A percentile compares a stretch with the other conserved stretches of the same genome.
phyloP scores from a whole-genome alignment of 768 basidiomycete genomes.

The Naganishia vishniacii region DNA sequence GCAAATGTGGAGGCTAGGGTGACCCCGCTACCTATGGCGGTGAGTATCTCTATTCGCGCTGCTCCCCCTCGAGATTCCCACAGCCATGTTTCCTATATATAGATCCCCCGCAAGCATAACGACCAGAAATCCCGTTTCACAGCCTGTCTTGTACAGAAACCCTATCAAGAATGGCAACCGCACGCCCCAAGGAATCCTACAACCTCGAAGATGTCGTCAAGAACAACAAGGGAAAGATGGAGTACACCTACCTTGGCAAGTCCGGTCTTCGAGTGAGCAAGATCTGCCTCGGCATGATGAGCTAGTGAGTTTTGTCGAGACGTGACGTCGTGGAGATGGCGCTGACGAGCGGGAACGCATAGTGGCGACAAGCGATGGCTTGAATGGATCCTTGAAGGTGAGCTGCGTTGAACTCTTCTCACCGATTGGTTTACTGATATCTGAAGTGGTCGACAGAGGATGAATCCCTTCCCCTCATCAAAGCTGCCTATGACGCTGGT shows the following conservation, averaged over 20 bases:
- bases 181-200: conserved; percentile 21
- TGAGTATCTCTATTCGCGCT: no score
- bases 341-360: not conserved
- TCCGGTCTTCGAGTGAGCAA: conserved; percentile 39
- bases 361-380: conserved; percentile 31
- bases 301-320: conserved; percentile 27
- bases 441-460: conserved; percentile 18
- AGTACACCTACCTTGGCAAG: conserved; percentile 37
- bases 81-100: no score
- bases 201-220: conserved; percentile 26
- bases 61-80: no score
- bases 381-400: conserved; percentile 37
- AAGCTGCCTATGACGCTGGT: conserved; percentile 40
- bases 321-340: not conserved
- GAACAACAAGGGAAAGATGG: conserved; percentile 32
- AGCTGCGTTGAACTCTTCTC: not conserved
- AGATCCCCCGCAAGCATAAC: not conserved
- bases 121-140: not conserved
- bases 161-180: not conserved
- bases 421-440: not conserved
- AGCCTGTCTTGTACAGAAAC: not conserved
- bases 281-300: conserved; percentile 39
- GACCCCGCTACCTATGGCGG: not conserved
- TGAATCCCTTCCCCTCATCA: conserved; percentile 30
- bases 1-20: not conserved